A percentile compares a stretch with the other conserved stretches of the same genome.
Evolutionary conservation across 2,329 filamentous ascomycete species (phyloP).

Genomic region (Botrytis paeoniae): DNA sequence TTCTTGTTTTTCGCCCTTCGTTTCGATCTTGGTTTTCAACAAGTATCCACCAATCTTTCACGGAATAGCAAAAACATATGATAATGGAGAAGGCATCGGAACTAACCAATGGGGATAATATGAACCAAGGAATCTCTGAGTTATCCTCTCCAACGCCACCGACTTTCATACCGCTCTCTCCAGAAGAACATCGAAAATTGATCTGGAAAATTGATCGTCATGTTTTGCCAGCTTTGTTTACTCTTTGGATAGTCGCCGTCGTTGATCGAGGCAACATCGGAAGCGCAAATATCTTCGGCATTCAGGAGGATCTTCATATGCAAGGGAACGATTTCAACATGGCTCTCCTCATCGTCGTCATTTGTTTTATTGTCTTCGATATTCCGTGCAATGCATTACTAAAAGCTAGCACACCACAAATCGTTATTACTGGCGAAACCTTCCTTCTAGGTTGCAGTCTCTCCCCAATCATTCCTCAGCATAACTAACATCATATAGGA

Average conservation of each 20-base stretch:
- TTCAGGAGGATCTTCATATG: neutral
- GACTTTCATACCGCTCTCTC: neutral
- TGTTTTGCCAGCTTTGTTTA: neutral
- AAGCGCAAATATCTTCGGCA: neutral
- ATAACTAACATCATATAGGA: neutral
- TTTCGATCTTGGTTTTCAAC: neutral
- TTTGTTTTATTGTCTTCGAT: neutral
- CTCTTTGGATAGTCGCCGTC: neutral
- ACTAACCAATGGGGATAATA: neutral
- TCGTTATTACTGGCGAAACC: neutral
- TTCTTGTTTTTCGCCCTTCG: neutral
- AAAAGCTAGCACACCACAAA: neutral
- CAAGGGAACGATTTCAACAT: neutral
- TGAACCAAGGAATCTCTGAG: neutral
- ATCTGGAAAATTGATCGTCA: conserved; percentile 4
- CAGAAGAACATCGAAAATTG: neutral
- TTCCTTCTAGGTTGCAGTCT: neutral
- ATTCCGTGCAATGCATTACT: neutral
- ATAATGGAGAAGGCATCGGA: neutral
- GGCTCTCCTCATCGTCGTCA: neutral
- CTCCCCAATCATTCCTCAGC: neutral
- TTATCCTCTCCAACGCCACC: neutral
- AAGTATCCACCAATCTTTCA: neutral
- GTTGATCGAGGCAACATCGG: neutral
- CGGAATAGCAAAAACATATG: neutral